These are phyloP conservation scores for Binderoboletus segoi DNA, from an alignment of 1,284 basidiomycete species.

Conservation along the genomic window DNA sequence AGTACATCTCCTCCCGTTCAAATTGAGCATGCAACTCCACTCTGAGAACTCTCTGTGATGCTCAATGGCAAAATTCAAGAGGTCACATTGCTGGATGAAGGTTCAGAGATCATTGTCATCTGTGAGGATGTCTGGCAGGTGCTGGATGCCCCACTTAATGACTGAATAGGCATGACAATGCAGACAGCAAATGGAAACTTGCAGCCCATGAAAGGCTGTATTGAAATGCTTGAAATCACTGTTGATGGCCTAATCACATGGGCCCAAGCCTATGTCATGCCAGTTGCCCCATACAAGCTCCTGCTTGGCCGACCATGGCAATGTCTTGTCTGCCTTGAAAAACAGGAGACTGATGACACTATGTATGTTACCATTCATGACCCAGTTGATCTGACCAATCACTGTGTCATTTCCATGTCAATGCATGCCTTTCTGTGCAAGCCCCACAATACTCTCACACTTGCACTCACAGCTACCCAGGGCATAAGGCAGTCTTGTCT, in stretches of 20 bases:
- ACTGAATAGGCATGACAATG: constrained; percentile 11
- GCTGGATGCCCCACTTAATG: neutral
- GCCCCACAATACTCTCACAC: neutral
- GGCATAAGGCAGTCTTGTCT: neutral
- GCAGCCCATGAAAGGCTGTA: constrained; percentile 7
- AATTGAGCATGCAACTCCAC: constrained; percentile 2
- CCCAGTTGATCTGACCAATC: neutral
- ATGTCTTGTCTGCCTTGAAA: neutral
- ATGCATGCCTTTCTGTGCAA: neutral
- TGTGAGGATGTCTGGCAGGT: neutral
- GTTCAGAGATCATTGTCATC: constrained; percentile 11
- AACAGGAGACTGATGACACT: neutral
- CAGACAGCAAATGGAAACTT: constrained; percentile 20
- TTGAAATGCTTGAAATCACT: constrained; percentile 18
- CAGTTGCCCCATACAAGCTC: constrained; percentile 17
- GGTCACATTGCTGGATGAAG: constrained; percentile 3
- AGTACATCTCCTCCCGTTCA: neutral
- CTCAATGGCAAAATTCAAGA: neutral
- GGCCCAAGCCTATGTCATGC: constrained; percentile 25
- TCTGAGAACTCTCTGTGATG: neutral
- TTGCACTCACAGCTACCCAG: neutral
- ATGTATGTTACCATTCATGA: constrained; percentile 9
- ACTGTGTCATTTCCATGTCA: neutral
- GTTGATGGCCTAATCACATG: constrained; percentile 19
- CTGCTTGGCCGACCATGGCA: constrained; percentile 25